Base-by-base conservation (phyloP, 176 grass and related monocot species). In the Paspalum vaginatum region DNA sequence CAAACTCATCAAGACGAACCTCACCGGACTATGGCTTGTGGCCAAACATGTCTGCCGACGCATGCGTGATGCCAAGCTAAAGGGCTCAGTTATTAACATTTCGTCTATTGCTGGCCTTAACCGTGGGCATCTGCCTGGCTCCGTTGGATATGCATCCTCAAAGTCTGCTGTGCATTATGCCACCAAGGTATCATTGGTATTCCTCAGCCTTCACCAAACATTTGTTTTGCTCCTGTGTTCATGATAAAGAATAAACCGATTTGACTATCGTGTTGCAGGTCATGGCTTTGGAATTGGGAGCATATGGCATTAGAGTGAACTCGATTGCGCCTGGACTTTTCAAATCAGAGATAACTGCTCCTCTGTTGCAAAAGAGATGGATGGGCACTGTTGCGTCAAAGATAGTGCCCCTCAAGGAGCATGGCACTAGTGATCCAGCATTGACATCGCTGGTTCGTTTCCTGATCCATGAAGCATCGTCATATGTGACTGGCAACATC, bases 241-340 rank as follows among this genome's bases (percentile, higher is more conserved):
- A 1, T 54, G 16, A 32, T 32, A 32, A 32, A 32, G 32, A 39
- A 39, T 72, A 45, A 68, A 52, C 47, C 42, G 69, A 15, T 51
- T 61, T 76, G 22, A 6, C n/a, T 46, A 17, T 80, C 6, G 61
- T 26, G 44, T 6, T 64, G 63, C 82, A 98, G 95, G 9, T 92
- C 8, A 94, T 98, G 95, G 89, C 95, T 51, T 84, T 98, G 86
- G 95, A 98, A 74, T 64, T 98, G 42, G 95, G 92, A 55, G 40
- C 25, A 14, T 79, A 89, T 65, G 87, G 93, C 52, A 94, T 98
- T 70, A 87, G 90, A 63, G 88, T 98, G 68, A 98, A 98, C 25
- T 45, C 89, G 18, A 87, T 97, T 68, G 89, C 94, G 11, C 91
- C 91, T n/a, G 94, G 95, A 18, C 22, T 94, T 56, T 98, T 98